Evolutionary conservation across 192 early-diverging fungal genomes (phyloP), one percentile per base, ranked within the genome.

Genomic region (Coemansia sp.): DNA sequence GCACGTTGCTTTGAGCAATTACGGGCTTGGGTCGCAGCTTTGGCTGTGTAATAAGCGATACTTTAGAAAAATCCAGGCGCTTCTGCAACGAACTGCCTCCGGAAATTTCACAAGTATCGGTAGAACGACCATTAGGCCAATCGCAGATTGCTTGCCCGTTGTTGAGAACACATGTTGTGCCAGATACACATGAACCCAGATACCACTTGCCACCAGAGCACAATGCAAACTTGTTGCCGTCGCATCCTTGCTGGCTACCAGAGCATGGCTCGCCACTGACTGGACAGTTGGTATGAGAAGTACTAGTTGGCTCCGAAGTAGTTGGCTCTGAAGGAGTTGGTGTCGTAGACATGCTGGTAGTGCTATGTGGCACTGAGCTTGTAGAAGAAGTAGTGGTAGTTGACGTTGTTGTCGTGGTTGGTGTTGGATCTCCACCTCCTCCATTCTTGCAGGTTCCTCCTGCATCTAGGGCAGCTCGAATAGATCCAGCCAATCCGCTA

Each of bases 121-220:
- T 70, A 2, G 66, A 54, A n/a, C 66, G 61, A 5, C 62, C 72
- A 35, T 68, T 75, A 18, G 72, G 16, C 72, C 72, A 75, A 40
- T 69, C 72, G 33, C 72, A 75, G 11, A 67, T 65, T 1, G 72
- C 72, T 0, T 36, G 55, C 19, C 30, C 43, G 10, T 66, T 58
- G 35, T 41, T 78, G 21, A 72, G 43, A 31, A 68, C 61, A 57
- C 82, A 83, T 21, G 59, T 59, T 11, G 76, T 78, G 15, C 80
- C 78, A 4, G 68, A 23, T 3, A 70, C 64, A 42, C 82, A 83
- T 8, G 66, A 10, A 18, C 57, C 46, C 3, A 74, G 44, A 14
- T 65, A 61, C 82, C 82, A 83, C 8, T 23, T 18, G 10, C 78
- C 78, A n/a, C 68, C 50, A 20, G 69, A 45, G 56, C 82, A 84